Evolutionary conservation across 202 grass and related monocot genomes (phyloP).

Genomic region (Setaria italica): DNA sequence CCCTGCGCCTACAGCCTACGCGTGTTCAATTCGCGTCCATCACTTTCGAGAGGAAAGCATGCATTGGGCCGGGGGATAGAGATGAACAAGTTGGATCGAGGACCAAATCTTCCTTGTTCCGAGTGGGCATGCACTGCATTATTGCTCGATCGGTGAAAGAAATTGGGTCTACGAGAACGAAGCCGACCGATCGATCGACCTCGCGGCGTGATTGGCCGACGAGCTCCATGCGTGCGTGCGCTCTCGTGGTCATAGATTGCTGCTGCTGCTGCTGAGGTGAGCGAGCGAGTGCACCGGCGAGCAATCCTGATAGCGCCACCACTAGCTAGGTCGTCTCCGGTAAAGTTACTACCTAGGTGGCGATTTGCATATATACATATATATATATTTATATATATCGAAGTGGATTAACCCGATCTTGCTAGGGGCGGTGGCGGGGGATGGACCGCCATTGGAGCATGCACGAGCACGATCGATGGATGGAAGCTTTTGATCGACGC

Average conservation of each 20-base stretch:
- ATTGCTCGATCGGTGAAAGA: neutral
- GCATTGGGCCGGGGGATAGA: neutral
- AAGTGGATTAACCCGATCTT: slow-evolving; percentile 42
- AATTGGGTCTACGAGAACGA: neutral
- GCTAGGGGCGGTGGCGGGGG: slow-evolving; percentile 22
- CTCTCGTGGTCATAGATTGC: slow-evolving; percentile 52
- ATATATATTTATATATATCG: neutral
- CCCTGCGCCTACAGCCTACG: neutral
- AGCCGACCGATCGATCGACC: slow-evolving; percentile 4
- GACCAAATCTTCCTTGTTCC: slow-evolving; percentile 11
- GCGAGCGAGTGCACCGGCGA: slow-evolving; percentile 26
- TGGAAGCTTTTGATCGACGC: neutral
- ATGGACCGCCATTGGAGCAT: neutral
- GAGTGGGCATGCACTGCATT: neutral
- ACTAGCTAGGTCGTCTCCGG: slow-evolving; percentile 14
- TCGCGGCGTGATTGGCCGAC: slow-evolving; percentile 20
- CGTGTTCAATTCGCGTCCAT: neutral
- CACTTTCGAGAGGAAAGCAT: slow-evolving; percentile 36
- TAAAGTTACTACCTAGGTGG: slow-evolving; percentile 33
- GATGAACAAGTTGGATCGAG: neutral
- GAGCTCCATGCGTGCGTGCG: neutral
- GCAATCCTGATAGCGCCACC: slow-evolving; percentile 45
- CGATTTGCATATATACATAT: neutral
- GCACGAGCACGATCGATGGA: neutral
- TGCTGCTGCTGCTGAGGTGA: neutral